Base-by-base conservation (phyloP, 495 filamentous ascomycete genomes). In the Tuber brumale region DNA sequence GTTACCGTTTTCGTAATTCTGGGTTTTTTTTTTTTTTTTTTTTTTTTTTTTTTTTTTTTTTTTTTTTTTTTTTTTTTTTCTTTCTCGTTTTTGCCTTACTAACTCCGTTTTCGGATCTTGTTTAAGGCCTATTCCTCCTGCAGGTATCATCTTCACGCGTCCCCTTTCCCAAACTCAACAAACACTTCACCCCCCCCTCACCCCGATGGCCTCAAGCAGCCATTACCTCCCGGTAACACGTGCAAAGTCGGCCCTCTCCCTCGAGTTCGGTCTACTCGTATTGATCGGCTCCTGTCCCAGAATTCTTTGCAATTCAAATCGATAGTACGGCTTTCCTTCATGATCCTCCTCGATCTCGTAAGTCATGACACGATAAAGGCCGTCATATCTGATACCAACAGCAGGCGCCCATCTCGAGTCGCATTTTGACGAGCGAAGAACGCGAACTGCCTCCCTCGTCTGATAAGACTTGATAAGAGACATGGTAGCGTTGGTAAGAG, bases 301-400 rank as follows among this genome's bases (percentile, higher is more conserved):
- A 0, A 81, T 71, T n/a, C 88, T 79, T 27, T 71, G 23, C 19
- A 89, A 82, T 35, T 80, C 78, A 79, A 89, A 89, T n/a, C 83
- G 82, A n/a, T 85, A 82, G 44, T 85, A 87, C 0, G 77, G 75
- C 82, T 88, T 12, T 3, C 74, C 51, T 1, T 81, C 7, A 21
- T 69, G 23, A 80, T 84, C 61, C 75, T 80, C 19, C 85, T 85
- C 0, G 76, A 73, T 44, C 35, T 46, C 35, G 6, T 72, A 71
- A 74, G 77, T 44, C 2, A 77, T 51, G 5, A 89, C 87, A 3
- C 73, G 76, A 73, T 89, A 89, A 5, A 89, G 79, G 0, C 88
- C 88, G 74, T 89, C 88, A 71, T 89, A 89, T 0, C 88, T 79
- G 4, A 89, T 81, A 0, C 88, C 88, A 2, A 83, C 84, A 0